These are phyloP conservation scores for Backusella mclennaniae DNA, from an alignment of 192 early-diverging fungal species.

Conservation along the genomic window DNA sequence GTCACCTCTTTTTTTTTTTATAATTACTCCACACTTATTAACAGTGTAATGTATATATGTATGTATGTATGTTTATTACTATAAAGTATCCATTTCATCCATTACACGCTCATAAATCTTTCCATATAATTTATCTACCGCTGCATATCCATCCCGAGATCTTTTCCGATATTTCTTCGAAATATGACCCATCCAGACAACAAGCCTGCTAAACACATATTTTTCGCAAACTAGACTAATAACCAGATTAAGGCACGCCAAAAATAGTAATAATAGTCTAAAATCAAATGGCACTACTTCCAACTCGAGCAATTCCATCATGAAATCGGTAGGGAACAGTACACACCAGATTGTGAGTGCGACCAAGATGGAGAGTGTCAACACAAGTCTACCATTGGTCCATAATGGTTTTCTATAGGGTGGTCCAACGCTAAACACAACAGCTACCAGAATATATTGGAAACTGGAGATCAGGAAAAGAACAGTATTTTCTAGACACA, in stretches of 20 bases:
- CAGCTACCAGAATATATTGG: constrained; percentile 90
- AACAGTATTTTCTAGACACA: constrained; percentile 87
- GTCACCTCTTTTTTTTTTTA: constrained; percentile 2
- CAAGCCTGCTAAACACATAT: constrained; percentile 36
- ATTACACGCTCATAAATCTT: constrained; percentile 14
- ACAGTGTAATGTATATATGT: not conserved
- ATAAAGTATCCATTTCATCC: constrained; percentile 18
- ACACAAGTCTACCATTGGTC: constrained; percentile 84
- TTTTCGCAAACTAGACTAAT: constrained; percentile 46
- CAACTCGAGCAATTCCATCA: constrained; percentile 67
- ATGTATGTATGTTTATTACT: constrained; percentile 2
- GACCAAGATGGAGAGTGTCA: constrained; percentile 58
- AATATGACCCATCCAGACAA: constrained; percentile 4
- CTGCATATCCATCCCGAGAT: constrained; percentile 4
- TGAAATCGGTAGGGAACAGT: constrained; percentile 50
- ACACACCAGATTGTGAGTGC: constrained; percentile 47
- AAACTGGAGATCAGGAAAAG: constrained; percentile 90
- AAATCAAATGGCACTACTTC: constrained; percentile 54
- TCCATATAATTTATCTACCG: constrained; percentile 10
- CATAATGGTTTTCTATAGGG: constrained; percentile 90
- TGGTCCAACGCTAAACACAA: constrained; percentile 93
- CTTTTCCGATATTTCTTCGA: not conserved
- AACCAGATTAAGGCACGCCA: constrained; percentile 61
- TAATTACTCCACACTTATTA: not conserved
- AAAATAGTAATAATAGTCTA: constrained; percentile 53